Evolutionary conservation across 495 filamentous ascomycete genomes (phyloP), one percentile per base, ranked within the genome.

Genomic region (Pyrenula massariospora): DNA sequence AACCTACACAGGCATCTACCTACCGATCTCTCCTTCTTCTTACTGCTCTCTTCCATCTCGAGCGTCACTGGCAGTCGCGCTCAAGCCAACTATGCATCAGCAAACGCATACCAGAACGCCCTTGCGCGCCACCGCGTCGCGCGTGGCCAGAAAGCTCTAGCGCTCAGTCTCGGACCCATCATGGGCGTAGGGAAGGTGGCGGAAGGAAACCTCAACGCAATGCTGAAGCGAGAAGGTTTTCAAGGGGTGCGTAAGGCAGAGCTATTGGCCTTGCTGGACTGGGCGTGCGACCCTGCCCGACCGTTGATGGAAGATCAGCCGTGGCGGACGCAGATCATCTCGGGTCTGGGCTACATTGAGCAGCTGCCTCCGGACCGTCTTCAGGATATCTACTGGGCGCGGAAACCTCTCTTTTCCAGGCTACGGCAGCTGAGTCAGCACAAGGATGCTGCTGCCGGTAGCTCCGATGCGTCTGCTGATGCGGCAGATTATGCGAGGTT

Each of bases 181-280:
- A 60, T 77, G 0, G 68, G 71, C 22, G 36, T 64, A 1, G 65
- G 78, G 0, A 36, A 24, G 0, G 69, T 82, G 61, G 25, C 23
- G 10, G 23, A 48, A 11, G 42, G 19, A 19, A 48, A 48, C 3
- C 52, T 22, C 11, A 48, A 11, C 21, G 56, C 50, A 19, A 19
- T 54, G 12, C 19, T 48, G 42, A 11, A 19, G 11, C 42, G 42
- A 11, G 42, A 11, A 11, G 56, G 51, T 15, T 22, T 24, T 25
- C 11, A 19, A 11, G 11, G 11, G 11, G 24, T 54, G 2, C 25
- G 24, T 10, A 31, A 20, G 19, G 15, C 10, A 20, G 56, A 58
- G 52, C 42, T 58, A 23, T 22, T 54, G 21, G 12, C 21, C 48
- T 48, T 52, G 20, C 24, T 57, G 2, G 25, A 57, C 48, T 48